These are phyloP conservation scores for Mycena venus DNA, from an alignment of 768 basidiomycete genomes.

Conservation along the genomic window DNA sequence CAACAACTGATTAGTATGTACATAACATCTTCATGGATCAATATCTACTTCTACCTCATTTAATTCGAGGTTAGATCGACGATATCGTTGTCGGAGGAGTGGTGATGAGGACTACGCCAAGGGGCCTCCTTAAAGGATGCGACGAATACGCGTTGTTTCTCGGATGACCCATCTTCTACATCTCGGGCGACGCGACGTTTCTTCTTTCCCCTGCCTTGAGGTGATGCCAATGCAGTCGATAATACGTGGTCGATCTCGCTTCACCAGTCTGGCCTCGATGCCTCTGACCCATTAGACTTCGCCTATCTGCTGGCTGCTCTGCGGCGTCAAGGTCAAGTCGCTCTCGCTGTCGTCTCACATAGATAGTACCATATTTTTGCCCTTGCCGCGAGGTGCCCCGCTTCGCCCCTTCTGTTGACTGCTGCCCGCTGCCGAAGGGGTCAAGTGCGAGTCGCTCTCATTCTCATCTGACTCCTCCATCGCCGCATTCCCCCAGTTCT, in stretches of 20 bases:
- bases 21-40: too few relatives aligned
- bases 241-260: neutral
- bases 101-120: neutral
- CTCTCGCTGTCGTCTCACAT: neutral
- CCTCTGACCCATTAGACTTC: neutral
- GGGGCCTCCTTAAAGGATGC: neutral
- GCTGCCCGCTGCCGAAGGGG: neutral
- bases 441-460: conserved; percentile 1
- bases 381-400: neutral
- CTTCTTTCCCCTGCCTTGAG: neutral
- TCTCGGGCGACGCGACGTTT: neutral
- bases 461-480: neutral
- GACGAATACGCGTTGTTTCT: neutral
- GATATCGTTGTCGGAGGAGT: conserved; percentile 11
- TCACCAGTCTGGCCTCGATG: neutral
- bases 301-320: neutral
- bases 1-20: neutral
- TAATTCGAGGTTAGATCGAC: conserved; percentile 18
- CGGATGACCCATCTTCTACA: neutral
- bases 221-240: neutral
- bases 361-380: neutral
- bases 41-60: too few relatives aligned
- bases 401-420: neutral
- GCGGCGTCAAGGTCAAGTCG: neutral
- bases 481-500: conserved; percentile 33